Base-by-base conservation (phyloP, 345 rosid genomes). In the Ricinus communis region DNA sequence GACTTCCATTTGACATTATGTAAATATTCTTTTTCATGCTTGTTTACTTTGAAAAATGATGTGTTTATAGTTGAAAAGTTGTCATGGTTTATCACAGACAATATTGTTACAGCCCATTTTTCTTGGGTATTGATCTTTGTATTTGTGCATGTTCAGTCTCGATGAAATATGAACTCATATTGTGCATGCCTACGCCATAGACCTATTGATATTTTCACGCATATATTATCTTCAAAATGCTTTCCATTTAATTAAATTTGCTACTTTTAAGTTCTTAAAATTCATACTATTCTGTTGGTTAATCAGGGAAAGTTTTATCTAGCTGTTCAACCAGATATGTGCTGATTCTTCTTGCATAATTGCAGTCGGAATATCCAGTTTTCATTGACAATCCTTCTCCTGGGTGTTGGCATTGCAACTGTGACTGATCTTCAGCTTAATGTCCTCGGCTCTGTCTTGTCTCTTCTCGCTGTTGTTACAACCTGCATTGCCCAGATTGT, bases 341-440 rank as follows among this genome's bases (percentile, higher is more conserved):
- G 60, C 65, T 83, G 41, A 77, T 73, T 30, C 15, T 12, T 60
- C 2, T 60, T 71, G 1, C 28, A 61, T 55, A 47, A 51, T 73
- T 89, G 93, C 94, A 96, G 99, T 84, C 86, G 90, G 75, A 88
- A 77, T 41, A 79, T 96, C 69, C 99, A 96, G 81, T 74, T 93
- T 84, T 84, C 99, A 41, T 82, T 96, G 45, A 47, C 64, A 58
- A 81, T 96, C 83, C 99, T 96, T 83, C 99, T 96, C 71, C 43
- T 93, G 68, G 99, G 99, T 80, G 99, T 96, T 81, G 99, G 98
- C 77, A 93, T 96, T 75, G 99, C 99, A 55, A 96, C 99, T 16
- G 95, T 96, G 58, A 96, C 99, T 47, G 99, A 96, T 89, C 91
- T 95, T 80, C 99, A 95, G 80, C 98, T 95, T 76, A 95, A 95